Conservation (phyloP, 1,284 basidiomycete genomes). For the Waitea zeae region DNA sequence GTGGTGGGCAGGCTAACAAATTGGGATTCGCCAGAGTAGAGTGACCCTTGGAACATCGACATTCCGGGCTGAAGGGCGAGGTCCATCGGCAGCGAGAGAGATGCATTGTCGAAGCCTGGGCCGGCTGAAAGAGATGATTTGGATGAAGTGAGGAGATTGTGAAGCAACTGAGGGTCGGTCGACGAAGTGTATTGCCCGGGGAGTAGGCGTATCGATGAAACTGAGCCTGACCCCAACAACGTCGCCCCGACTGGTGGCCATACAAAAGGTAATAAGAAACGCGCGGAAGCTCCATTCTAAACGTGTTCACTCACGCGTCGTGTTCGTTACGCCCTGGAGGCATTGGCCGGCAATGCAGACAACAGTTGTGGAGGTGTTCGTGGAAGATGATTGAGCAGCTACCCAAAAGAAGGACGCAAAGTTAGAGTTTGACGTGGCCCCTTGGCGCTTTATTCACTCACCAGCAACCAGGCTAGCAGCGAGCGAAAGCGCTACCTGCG, state of each 20-base stretch:
- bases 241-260: constrained; percentile 40
- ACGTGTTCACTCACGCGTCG: constrained; percentile 31
- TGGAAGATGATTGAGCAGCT: background rate
- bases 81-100: constrained; percentile 40
- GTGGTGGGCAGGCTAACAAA: constrained; percentile 38
- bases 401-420: background rate
- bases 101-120: constrained; percentile 36
- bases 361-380: constrained; percentile 24
- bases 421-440: too few species aligned
- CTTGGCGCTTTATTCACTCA: too few species aligned
- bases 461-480: too few species aligned
- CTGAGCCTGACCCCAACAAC: constrained; percentile 32
- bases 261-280: background rate
- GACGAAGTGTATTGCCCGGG: constrained; percentile 57
- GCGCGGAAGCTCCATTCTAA: constrained; percentile 7
- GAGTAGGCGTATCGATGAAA: constrained; percentile 40
- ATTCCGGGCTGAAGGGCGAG: constrained; percentile 49
- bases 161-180: constrained; percentile 53
- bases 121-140: constrained; percentile 38
- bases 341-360: constrained; percentile 74
- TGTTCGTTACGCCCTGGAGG: constrained; percentile 54
- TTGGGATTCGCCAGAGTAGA: constrained; percentile 43
- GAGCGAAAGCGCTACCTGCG: too few species aligned
- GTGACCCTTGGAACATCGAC: constrained; percentile 33
- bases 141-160: constrained; percentile 43